A percentile compares a stretch with the other conserved stretches of the same genome.
phyloP scores from a whole-genome alignment of 106 monocot genomes.

The Allium cepa region DNA sequence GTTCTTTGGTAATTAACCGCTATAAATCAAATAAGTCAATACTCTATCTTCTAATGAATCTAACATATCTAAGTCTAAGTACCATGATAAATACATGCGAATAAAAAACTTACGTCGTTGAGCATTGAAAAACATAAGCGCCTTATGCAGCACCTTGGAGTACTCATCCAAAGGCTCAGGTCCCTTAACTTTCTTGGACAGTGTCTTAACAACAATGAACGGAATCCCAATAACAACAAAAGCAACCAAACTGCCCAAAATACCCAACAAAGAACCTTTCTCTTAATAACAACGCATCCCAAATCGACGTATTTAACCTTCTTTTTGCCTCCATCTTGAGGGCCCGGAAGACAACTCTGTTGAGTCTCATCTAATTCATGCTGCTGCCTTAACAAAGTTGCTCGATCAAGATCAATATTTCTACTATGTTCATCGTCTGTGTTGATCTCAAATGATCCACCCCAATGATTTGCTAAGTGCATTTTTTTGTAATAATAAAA shows the following conservation, averaged over 20 bases:
- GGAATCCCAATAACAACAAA: conserved; percentile 71
- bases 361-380: conserved; percentile 79
- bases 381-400: background rate
- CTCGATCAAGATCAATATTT: conserved; percentile 40
- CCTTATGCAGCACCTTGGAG: conserved; percentile 71
- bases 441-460: too few species aligned
- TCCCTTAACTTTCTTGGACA: conserved; percentile 42
- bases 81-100: background rate
- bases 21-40: too few species aligned
- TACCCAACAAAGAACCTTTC: conserved; percentile 46
- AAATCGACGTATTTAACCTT: conserved; percentile 79
- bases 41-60: too few species aligned
- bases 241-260: conserved; percentile 25
- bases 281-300: conserved; percentile 70
- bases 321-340: conserved; percentile 20
- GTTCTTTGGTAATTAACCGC: too few species aligned
- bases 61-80: too few species aligned
- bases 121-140: conserved; percentile 89
- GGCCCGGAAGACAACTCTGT: conserved; percentile 79
- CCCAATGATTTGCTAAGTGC: too few species aligned
- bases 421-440: conserved; percentile 34
- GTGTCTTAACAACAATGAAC: conserved; percentile 46
- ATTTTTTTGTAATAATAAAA: too few species aligned
- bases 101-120: conserved; percentile 53
- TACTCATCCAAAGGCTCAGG: conserved; percentile 66